Conservation (phyloP, 306 rosid genomes). For the Castanea sativa region DNA sequence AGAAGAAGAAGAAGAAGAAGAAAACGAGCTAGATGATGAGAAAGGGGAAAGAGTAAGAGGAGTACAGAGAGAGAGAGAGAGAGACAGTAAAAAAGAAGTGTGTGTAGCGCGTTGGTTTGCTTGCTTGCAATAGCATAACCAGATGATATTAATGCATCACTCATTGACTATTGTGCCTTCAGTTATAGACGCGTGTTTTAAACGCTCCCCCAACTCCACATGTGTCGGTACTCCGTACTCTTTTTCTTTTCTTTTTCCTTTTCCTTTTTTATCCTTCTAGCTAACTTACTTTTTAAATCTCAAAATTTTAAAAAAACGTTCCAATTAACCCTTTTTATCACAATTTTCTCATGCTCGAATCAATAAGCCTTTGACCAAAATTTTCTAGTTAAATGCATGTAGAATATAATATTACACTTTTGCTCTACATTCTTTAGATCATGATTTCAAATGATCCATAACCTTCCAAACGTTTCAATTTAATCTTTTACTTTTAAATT, state of each 20-base stretch:
- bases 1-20: slow-evolving; percentile 16
- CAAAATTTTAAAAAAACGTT: neutral
- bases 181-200: neutral
- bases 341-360: no score
- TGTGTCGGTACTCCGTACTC: slow-evolving; percentile 9
- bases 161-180: slow-evolving; percentile 47
- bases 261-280: neutral
- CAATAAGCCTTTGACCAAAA: no score
- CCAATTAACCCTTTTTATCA: no score
- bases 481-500: no score
- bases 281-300: neutral
- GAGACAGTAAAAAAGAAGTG: neutral
- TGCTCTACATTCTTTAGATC: no score
- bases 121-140: neutral
- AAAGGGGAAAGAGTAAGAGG: neutral
- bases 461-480: no score
- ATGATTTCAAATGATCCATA: no score
- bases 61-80: neutral
- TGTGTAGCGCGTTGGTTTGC: neutral
- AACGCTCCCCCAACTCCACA: neutral
- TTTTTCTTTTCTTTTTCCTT: neutral
- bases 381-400: no score
- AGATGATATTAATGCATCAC: slow-evolving; percentile 1
- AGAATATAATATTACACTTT: no score
- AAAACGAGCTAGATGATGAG: slow-evolving; percentile 11